Conservation (phyloP, 495 filamentous ascomycete species). For the Talaromyces adpressus region DNA sequence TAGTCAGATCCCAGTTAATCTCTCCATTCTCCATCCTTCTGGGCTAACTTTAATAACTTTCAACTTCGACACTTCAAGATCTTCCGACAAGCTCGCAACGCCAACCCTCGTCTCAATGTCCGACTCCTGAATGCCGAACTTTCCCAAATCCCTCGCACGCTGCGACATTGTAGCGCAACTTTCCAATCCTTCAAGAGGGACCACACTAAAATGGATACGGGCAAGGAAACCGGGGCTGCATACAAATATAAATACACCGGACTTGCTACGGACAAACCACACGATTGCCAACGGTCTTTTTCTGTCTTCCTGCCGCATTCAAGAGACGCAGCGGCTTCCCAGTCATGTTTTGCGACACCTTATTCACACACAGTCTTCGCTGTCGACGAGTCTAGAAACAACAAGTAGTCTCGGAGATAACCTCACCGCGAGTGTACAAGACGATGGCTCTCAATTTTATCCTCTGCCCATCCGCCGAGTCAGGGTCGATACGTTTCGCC, state of each 20-base stretch:
- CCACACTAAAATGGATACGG: background rate
- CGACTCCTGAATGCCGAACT: constrained; percentile 3
- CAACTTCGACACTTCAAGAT: background rate
- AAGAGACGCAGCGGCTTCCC: background rate
- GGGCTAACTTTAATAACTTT: background rate
- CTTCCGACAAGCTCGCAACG: background rate
- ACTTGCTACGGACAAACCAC: background rate
- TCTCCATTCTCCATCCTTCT: background rate
- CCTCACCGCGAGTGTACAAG: background rate
- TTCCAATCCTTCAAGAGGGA: background rate
- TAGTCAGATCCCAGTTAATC: no score
- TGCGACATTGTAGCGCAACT: constrained; percentile 1
- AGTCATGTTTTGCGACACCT: background rate
- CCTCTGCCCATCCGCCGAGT: background rate
- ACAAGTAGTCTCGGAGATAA: background rate
- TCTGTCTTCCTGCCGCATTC: background rate
- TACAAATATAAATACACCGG: background rate
- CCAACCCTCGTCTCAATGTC: background rate
- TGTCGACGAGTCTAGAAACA: background rate
- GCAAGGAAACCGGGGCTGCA: background rate
- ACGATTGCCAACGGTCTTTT: background rate
- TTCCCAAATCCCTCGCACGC: background rate
- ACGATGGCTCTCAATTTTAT: background rate
- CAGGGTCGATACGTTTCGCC: background rate
- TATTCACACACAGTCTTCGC: background rate